These are phyloP conservation scores for Saccharomycopsis oosterbeekiorum DNA, from an alignment of 805 yeast species.

Conservation along the genomic window DNA sequence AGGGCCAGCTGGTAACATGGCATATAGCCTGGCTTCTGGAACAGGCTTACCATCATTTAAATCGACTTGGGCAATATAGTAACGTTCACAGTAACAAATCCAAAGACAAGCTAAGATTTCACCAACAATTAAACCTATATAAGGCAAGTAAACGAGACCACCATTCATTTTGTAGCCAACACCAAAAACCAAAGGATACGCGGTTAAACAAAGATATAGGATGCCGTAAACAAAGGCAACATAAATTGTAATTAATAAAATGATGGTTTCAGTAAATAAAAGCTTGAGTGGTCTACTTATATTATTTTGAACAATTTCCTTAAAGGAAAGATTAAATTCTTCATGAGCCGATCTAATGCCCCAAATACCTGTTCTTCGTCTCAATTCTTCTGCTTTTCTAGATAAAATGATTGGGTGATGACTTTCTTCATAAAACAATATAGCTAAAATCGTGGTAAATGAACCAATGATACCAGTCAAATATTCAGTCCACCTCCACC, in stretches of 20 bases:
- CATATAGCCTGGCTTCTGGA: slow-evolving; percentile 74
- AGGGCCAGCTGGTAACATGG: slow-evolving; percentile 65
- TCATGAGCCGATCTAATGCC: slow-evolving; percentile 74
- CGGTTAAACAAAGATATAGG: slow-evolving; percentile 61
- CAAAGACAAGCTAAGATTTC: slow-evolving; percentile 48
- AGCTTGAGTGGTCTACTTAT: slow-evolving; percentile 58
- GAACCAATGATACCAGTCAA: slow-evolving; percentile 54
- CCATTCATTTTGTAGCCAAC: slow-evolving; percentile 50
- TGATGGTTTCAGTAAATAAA: slow-evolving; percentile 62
- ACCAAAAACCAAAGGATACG: slow-evolving; percentile 63
- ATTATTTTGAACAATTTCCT: slow-evolving; percentile 53
- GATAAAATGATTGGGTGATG: slow-evolving; percentile 62
- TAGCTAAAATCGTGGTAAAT: slow-evolving; percentile 30
- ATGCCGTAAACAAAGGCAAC: slow-evolving; percentile 76
- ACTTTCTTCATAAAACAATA: slow-evolving; percentile 51
- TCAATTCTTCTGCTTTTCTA: slow-evolving; percentile 50
- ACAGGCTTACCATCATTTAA: slow-evolving; percentile 50
- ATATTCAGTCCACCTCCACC: slow-evolving; percentile 82
- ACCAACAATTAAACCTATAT: slow-evolving; percentile 67
- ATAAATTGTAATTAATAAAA: slow-evolving; percentile 58
- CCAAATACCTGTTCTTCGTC: slow-evolving; percentile 71
- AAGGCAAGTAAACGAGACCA: slow-evolving; percentile 71
- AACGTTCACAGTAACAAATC: slow-evolving; percentile 41
- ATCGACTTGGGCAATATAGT: slow-evolving; percentile 37
- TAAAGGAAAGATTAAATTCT: slow-evolving; percentile 42